These are phyloP conservation scores for Arthonia radiata DNA, from an alignment of 495 filamentous ascomycete genomes.

Conservation along the genomic window DNA sequence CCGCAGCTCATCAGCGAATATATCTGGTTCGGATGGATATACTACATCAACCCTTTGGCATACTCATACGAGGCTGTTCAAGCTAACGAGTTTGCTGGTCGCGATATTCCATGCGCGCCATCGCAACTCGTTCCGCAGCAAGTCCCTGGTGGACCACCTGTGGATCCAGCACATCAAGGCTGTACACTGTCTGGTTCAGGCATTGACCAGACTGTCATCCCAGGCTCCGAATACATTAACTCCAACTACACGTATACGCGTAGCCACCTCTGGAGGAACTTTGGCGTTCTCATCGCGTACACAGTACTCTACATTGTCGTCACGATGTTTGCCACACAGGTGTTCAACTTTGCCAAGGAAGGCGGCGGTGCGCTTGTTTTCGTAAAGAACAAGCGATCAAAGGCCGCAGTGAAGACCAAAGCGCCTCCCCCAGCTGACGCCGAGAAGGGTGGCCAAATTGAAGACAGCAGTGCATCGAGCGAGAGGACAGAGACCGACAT, in stretches of 20 bases:
- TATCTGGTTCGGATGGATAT: conserved; percentile 40
- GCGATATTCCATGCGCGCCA: conserved; percentile 11
- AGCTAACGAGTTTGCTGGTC: conserved; percentile 21
- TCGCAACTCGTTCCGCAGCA: conserved; percentile 29
- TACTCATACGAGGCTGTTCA: conserved; percentile 36
- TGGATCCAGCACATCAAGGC: conserved; percentile 27
- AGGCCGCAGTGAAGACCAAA: too few relatives aligned
- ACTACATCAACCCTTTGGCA: conserved; percentile 26
- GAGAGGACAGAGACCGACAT: conserved; percentile 1
- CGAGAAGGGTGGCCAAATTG: not conserved
- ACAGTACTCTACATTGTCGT: conserved; percentile 41
- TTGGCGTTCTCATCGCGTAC: conserved; percentile 49
- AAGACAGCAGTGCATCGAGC: not conserved
- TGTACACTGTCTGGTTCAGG: conserved; percentile 34
- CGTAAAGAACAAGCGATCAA: conserved; percentile 1
- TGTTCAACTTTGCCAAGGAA: conserved; percentile 7
- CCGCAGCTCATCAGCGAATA: conserved; percentile 16
- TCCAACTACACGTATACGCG: conserved; percentile 32
- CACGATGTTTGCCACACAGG: conserved; percentile 33
- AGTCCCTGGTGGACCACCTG: conserved; percentile 26
- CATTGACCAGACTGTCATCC: conserved; percentile 16
- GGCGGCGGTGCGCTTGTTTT: conserved; percentile 5
- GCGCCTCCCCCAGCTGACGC: not conserved
- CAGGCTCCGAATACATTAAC: conserved; percentile 33
- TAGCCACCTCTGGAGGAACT: conserved; percentile 54